These are phyloP conservation scores for Puccinia horiana DNA, from an alignment of 1,284 basidiomycete species.

Conservation along the genomic window DNA sequence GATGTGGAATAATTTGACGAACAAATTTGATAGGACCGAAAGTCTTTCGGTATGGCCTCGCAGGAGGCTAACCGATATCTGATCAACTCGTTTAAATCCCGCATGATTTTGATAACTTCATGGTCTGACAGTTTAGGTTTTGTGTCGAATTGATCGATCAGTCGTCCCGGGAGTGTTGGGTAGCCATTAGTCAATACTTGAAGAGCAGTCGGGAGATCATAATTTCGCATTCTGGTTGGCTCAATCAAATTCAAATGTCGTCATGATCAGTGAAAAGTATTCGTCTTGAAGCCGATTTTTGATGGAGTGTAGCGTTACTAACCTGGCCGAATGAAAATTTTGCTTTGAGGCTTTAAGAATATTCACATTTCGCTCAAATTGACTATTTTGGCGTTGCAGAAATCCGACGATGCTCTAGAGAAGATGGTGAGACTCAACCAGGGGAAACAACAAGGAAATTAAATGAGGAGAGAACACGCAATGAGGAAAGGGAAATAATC, in stretches of 20 bases:
- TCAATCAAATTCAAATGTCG: neutral
- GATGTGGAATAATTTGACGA: slow-evolving; percentile 7
- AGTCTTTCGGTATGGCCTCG: slow-evolving; percentile 41
- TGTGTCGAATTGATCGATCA: slow-evolving; percentile 27
- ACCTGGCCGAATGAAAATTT: slow-evolving; percentile 59
- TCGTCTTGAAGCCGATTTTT: too few species aligned
- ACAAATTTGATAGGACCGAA: slow-evolving; percentile 43
- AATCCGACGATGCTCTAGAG: slow-evolving; percentile 64
- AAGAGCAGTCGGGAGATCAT: slow-evolving; percentile 41
- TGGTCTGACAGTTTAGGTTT: slow-evolving; percentile 27
- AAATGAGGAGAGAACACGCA: neutral
- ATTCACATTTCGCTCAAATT: slow-evolving; percentile 72
- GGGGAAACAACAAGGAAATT: neutral
- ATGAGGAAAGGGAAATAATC: neutral
- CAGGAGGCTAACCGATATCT: slow-evolving; percentile 28
- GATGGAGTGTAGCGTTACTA: slow-evolving; percentile 4
- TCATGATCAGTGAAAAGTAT: too few species aligned
- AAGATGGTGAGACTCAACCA: slow-evolving; percentile 23
- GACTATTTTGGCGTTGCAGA: slow-evolving; percentile 76
- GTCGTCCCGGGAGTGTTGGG: slow-evolving; percentile 30
- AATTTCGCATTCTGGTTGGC: slow-evolving; percentile 26
- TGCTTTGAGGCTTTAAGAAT: slow-evolving; percentile 70
- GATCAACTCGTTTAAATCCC: slow-evolving; percentile 40
- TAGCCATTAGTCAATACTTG: slow-evolving; percentile 48
- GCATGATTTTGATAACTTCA: slow-evolving; percentile 36